Percentiles rank a stretch among this genome's conserved stretches.
Conservation (phyloP, 2,329 filamentous ascomycete genomes). For the Aspergillus carbonarius region DNA sequence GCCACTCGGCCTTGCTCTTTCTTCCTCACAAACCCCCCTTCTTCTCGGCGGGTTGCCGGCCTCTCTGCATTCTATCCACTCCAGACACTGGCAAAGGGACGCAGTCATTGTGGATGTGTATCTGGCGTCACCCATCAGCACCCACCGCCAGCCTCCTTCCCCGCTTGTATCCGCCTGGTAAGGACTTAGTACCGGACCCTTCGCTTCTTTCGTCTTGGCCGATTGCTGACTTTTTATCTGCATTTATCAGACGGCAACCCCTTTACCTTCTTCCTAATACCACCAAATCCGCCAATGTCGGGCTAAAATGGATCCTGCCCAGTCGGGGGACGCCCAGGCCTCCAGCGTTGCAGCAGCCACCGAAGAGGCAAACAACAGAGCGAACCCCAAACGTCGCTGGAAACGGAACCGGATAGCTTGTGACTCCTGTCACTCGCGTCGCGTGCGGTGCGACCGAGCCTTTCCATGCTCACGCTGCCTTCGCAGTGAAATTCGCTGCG, state of each 20-base stretch:
- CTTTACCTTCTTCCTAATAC: neutral
- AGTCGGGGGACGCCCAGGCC: slow-evolving; percentile 28
- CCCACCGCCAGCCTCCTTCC: neutral
- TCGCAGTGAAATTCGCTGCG: slow-evolving; percentile 67
- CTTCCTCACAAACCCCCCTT: neutral
- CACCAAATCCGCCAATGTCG: slow-evolving; percentile 24
- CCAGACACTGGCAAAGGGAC: neutral
- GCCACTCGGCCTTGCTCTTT: neutral
- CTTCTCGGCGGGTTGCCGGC: neutral
- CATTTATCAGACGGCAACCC: neutral
- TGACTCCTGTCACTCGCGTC: slow-evolving; percentile 90
- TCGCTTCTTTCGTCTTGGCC: slow-evolving; percentile 1
- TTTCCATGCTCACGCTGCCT: slow-evolving; percentile 89
- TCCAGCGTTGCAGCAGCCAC: slow-evolving; percentile 12
- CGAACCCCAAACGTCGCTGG: slow-evolving; percentile 36
- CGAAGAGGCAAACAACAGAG: slow-evolving; percentile 13
- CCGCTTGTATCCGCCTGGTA: slow-evolving; percentile 2
- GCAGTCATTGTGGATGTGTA: neutral
- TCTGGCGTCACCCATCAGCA: neutral
- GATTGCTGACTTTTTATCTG: neutral
- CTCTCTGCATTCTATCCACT: neutral
- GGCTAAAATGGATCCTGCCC: slow-evolving; percentile 32
- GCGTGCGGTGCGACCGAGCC: slow-evolving; percentile 91
- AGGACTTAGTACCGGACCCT: neutral
- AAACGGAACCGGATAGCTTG: slow-evolving; percentile 60